Evolutionary conservation across 176 grass and related monocot genomes (phyloP).

Genomic region (Cocos nucifera): DNA sequence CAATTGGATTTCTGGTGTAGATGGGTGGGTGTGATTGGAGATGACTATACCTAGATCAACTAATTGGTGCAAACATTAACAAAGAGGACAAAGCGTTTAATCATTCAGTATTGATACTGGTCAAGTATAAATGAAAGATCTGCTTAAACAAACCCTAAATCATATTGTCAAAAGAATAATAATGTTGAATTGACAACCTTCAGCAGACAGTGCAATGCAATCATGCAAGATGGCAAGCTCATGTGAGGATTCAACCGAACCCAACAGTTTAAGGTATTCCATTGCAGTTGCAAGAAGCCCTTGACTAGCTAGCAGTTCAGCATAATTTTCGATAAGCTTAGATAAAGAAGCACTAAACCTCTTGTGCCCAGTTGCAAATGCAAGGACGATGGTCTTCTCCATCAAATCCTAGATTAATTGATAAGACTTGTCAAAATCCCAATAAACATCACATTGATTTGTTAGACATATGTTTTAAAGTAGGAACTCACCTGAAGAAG

Average conservation of each 20-base stretch:
- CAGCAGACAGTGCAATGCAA: conserved; percentile 61
- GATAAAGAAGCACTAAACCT: conserved; percentile 69
- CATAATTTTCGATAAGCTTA: conserved; percentile 96
- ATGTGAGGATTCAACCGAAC: conserved; percentile 66
- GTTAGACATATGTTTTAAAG: too few relatives aligned
- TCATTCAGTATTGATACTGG: too few relatives aligned
- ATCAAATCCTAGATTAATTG: conserved; percentile 73
- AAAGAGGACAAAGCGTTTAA: too few relatives aligned
- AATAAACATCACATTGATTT: too few relatives aligned
- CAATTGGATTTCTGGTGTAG: too few relatives aligned
- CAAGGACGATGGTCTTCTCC: conserved; percentile 96
- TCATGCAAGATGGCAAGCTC: conserved; percentile 90
- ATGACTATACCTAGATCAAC: too few relatives aligned
- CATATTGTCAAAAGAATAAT: too few relatives aligned
- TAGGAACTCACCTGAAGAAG: conserved; percentile 72
- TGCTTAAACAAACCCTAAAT: too few relatives aligned
- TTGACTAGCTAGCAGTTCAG: conserved; percentile 88
- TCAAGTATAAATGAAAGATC: too few relatives aligned
- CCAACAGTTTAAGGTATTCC: conserved; percentile 91
- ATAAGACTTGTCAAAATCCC: too few relatives aligned
- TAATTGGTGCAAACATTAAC: too few relatives aligned
- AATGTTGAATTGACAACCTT: conserved; percentile 21
- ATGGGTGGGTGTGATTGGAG: too few relatives aligned
- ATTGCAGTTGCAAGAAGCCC: conserved; percentile 94
- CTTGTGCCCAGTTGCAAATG: conserved; percentile 88